Evolutionary conservation across 495 filamentous ascomycete species (phyloP).

Genomic region (Pseudevernia furfuracea): DNA sequence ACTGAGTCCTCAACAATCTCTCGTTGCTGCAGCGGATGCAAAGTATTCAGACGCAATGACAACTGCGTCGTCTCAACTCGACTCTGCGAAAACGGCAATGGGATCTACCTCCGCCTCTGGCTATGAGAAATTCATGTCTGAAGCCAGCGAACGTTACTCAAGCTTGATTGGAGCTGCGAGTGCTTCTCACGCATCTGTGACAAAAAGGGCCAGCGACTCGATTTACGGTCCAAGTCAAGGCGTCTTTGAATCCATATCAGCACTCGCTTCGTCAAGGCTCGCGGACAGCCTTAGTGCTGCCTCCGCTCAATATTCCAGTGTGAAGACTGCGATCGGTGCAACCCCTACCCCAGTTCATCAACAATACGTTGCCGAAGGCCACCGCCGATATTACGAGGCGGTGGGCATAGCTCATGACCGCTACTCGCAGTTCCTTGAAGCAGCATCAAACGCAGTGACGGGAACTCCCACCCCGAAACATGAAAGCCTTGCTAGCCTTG

Average conservation of each 20-base stretch:
- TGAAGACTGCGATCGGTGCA: constrained; percentile 50
- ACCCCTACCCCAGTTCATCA: constrained; percentile 50
- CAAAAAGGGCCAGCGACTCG: constrained; percentile 32
- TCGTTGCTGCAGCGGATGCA: constrained; percentile 32
- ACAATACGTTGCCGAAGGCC: constrained; percentile 51
- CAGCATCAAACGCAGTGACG: constrained; percentile 54
- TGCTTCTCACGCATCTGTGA: constrained; percentile 28
- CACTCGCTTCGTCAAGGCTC: constrained; percentile 57
- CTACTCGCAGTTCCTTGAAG: constrained; percentile 63
- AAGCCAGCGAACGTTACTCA: constrained; percentile 26
- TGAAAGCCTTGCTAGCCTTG: constrained; percentile 28
- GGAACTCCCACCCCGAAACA: constrained; percentile 41
- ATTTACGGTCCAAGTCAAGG: constrained; percentile 37
- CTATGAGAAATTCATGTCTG: constrained; percentile 27
- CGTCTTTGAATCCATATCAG: constrained; percentile 49
- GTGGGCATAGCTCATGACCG: constrained; percentile 68
- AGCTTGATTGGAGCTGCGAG: constrained; percentile 26
- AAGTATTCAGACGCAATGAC: constrained; percentile 30
- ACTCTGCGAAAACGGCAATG: constrained; percentile 48
- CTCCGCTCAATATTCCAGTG: constrained; percentile 54
- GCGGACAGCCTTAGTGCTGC: constrained; percentile 57
- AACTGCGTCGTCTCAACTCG: constrained; percentile 50
- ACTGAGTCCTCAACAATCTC: constrained; percentile 25
- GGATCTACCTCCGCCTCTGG: constrained; percentile 30
- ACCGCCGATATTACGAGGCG: constrained; percentile 68